phyloP scores from a whole-genome alignment of 257 asterid species.

The Misopates orontium region DNA sequence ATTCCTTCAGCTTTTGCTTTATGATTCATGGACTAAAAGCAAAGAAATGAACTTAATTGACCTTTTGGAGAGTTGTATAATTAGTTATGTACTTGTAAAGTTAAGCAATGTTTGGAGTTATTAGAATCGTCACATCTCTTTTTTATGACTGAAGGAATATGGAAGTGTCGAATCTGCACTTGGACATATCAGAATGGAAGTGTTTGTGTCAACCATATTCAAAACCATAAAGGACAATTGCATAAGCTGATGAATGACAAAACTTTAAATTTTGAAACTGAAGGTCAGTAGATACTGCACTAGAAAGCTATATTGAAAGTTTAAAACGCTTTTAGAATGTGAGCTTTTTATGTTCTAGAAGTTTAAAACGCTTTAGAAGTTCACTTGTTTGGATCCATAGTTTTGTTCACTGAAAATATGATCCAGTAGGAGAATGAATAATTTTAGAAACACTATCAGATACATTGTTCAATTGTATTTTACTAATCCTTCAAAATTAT shows the following conservation, averaged over 20 bases:
- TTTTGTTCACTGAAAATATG: background rate
- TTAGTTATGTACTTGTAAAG: background rate
- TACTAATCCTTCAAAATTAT: background rate
- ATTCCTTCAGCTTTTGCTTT: background rate
- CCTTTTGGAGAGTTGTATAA: constrained; percentile 19
- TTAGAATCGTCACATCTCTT: constrained; percentile 34
- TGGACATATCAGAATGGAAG: constrained; percentile 70
- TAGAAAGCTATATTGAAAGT: constrained; percentile 24
- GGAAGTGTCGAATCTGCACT: constrained; percentile 93
- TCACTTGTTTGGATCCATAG: background rate
- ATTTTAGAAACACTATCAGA: background rate
- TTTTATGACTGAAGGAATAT: constrained; percentile 74
- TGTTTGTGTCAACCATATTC: constrained; percentile 54
- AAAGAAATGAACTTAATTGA: constrained; percentile 11
- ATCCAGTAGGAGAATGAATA: background rate
- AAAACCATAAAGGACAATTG: constrained; percentile 54
- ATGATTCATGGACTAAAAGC: constrained; percentile 14
- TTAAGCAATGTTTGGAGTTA: constrained; percentile 39
- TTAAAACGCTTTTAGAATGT: constrained; percentile 18
- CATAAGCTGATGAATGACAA: constrained; percentile 63
- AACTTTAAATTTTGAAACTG: constrained; percentile 48
- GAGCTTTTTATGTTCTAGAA: constrained; percentile 13
- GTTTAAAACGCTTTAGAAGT: background rate
- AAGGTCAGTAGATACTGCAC: constrained; percentile 61
- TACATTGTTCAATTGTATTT: constrained; percentile 2